Evolutionary conservation across 257 asterid genomes (phyloP).

Genomic region (Leonotis leonurus): DNA sequence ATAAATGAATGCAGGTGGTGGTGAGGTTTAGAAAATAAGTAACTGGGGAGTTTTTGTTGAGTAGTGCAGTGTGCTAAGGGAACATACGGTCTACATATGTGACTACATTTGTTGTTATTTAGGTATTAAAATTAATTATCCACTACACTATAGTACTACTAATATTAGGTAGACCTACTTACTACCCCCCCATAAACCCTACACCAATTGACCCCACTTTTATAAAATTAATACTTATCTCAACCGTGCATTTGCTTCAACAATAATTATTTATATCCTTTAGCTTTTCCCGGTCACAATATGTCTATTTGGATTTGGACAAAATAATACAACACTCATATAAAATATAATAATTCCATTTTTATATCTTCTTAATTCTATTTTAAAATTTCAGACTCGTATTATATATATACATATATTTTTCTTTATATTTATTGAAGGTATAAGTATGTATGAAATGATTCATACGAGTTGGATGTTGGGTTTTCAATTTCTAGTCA

Average conservation of each 20-base stretch:
- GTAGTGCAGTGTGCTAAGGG: conserved; percentile 28
- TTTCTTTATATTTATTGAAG: too few relatives aligned
- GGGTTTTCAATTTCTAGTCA: too few relatives aligned
- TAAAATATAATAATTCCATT: background rate
- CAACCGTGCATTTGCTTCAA: conserved; percentile 26
- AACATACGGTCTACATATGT: conserved; percentile 29
- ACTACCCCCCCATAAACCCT: conserved; percentile 22
- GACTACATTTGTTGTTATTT: conserved; percentile 7
- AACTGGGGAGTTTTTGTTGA: conserved; percentile 19
- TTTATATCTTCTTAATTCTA: background rate
- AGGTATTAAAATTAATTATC: conserved; percentile 5
- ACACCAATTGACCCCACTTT: conserved; percentile 25
- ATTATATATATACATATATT: too few relatives aligned
- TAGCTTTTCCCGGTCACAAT: conserved; percentile 14
- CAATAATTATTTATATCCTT: conserved; percentile 1
- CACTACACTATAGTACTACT: too few relatives aligned
- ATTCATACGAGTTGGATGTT: too few relatives aligned
- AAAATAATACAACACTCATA: background rate
- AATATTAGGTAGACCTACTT: conserved; percentile 37
- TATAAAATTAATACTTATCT: conserved; percentile 2
- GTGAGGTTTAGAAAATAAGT: conserved; percentile 18
- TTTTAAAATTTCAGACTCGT: too few relatives aligned
- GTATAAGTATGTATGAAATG: too few relatives aligned
- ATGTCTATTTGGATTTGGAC: conserved; percentile 2
- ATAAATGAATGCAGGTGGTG: background rate